These are phyloP conservation scores for Cylindrodendrum hubeiense DNA, from an alignment of 2,329 filamentous ascomycete species.

Conservation along the genomic window DNA sequence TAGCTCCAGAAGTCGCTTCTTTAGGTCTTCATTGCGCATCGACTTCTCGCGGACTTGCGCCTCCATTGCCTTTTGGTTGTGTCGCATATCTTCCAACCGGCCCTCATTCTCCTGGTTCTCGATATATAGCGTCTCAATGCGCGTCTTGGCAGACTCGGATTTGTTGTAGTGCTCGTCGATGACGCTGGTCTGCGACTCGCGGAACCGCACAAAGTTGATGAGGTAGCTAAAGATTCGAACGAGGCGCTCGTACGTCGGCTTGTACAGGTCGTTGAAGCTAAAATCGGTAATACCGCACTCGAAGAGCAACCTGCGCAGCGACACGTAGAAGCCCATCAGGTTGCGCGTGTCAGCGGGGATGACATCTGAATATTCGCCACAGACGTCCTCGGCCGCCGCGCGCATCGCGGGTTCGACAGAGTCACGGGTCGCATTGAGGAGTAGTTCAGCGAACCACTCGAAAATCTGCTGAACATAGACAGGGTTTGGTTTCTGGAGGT, in stretches of 20 bases:
- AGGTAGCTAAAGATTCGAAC: conserved; percentile 97
- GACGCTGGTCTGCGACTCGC: conserved; percentile 88
- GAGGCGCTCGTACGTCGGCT: conserved; percentile 88
- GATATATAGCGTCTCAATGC: conserved; percentile 86
- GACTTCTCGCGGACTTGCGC: conserved; percentile 86
- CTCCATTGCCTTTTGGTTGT: conserved; percentile 84
- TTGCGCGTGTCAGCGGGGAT: conserved; percentile 90
- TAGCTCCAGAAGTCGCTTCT: conserved; percentile 83
- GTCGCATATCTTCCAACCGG: conserved; percentile 83
- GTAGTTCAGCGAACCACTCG: conserved; percentile 95
- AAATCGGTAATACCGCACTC: conserved; percentile 96
- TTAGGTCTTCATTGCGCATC: conserved; percentile 87
- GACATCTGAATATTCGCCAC: conserved; percentile 86
- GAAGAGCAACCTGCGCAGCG: conserved; percentile 80
- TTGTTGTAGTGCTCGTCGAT: conserved; percentile 97
- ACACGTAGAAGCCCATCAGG: conserved; percentile 95
- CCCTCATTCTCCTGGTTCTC: conserved; percentile 91
- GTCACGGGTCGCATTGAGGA: conserved; percentile 93
- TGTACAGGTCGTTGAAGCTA: conserved; percentile 90
- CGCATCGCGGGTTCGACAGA: conserved; percentile 96
- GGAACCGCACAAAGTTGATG: conserved; percentile 98
- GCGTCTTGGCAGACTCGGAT: conserved; percentile 84
- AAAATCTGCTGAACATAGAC: conserved; percentile 97
- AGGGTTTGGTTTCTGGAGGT: conserved; percentile 94
- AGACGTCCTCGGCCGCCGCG: conserved; percentile 89